A percentile compares a stretch with the other conserved stretches of the same genome.
Evolutionary conservation across 768 basidiomycete species (phyloP).

Genomic region (Saitozyma podzolica): DNA sequence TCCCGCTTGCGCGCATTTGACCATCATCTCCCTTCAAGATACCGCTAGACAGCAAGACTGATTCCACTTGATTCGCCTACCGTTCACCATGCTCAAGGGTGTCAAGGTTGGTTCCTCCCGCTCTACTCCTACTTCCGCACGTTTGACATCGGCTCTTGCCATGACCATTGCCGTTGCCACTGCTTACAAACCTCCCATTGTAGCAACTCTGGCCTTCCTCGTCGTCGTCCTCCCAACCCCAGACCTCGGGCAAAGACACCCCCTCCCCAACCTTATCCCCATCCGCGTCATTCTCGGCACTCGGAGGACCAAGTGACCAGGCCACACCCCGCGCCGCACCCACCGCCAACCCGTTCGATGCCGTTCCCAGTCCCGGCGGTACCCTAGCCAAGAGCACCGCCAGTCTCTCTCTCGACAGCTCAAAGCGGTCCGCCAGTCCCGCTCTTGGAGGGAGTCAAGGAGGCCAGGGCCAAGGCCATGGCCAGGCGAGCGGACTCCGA

Average conservation of each 20-base stretch:
- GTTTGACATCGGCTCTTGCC: conserved; percentile 10
- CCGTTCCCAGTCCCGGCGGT: conserved; percentile 11
- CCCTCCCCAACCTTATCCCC: conserved; percentile 40
- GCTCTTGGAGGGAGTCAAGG: conserved; percentile 8
- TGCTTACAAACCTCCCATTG: background rate
- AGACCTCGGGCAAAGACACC: conserved; percentile 15
- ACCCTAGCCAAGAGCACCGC: conserved; percentile 21
- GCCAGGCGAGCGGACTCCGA: conserved; percentile 26
- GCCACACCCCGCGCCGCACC: conserved; percentile 46
- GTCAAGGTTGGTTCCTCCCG: conserved; percentile 38
- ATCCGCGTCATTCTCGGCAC: conserved; percentile 38
- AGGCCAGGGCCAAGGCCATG: background rate
- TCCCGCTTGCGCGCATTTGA: too few species aligned
- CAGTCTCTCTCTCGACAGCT: conserved; percentile 27
- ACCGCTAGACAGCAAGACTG: too few species aligned
- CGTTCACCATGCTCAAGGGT: conserved; percentile 42
- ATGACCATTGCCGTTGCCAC: background rate
- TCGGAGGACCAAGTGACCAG: conserved; percentile 46
- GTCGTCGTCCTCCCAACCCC: conserved; percentile 8
- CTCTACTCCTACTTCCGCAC: background rate
- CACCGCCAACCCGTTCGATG: conserved; percentile 45
- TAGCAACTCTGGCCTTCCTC: conserved; percentile 37
- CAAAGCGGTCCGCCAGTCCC: conserved; percentile 22
- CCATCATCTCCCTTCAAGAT: too few species aligned
- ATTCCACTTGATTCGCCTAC: too few species aligned